phyloP scores from a whole-genome alignment of 1,284 basidiomycete species.

The Porphyrellus sp. region DNA sequence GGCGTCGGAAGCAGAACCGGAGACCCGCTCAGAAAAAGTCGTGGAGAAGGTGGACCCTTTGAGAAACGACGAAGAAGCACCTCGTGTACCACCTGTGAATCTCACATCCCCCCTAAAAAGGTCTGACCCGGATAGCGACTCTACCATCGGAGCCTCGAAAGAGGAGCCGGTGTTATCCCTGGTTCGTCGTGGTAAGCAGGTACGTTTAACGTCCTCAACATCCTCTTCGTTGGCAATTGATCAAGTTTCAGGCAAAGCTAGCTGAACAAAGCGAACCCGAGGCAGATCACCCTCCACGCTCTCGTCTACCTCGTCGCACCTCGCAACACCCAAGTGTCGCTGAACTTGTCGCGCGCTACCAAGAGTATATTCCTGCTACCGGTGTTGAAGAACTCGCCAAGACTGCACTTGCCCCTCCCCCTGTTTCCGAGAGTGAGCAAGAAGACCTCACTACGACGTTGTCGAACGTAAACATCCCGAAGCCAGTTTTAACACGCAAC shows the following conservation, averaged over 20 bases:
- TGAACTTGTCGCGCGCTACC: constrained; percentile 82
- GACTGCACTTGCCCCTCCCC: constrained; percentile 59
- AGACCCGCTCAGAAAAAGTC: constrained; percentile 26
- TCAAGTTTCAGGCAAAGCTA: constrained; percentile 15
- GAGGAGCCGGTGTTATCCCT: constrained; percentile 35
- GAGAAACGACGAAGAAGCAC: constrained; percentile 25
- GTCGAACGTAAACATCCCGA: constrained; percentile 22
- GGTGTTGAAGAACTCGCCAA: constrained; percentile 67
- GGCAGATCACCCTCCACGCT: constrained; percentile 37
- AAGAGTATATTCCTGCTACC: constrained; percentile 69
- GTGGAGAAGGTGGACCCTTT: constrained; percentile 22
- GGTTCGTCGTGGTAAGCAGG: constrained; percentile 24
- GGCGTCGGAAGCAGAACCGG: constrained; percentile 47
- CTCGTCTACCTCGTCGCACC: constrained; percentile 69
- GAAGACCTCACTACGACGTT: constrained; percentile 44
- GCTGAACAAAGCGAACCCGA: constrained; percentile 25
- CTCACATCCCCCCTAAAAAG: constrained; percentile 24
- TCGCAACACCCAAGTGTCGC: constrained; percentile 68
- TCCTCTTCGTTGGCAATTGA: not conserved
- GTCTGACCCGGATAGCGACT: constrained; percentile 78
- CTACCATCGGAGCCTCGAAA: constrained; percentile 78
- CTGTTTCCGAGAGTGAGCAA: constrained; percentile 70
- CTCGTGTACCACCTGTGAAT: constrained; percentile 5
- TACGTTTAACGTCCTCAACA: constrained; percentile 12
- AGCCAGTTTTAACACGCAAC: constrained; percentile 36